Base-by-base conservation (phyloP, 805 yeast species). In the Yarrowia bubula region DNA sequence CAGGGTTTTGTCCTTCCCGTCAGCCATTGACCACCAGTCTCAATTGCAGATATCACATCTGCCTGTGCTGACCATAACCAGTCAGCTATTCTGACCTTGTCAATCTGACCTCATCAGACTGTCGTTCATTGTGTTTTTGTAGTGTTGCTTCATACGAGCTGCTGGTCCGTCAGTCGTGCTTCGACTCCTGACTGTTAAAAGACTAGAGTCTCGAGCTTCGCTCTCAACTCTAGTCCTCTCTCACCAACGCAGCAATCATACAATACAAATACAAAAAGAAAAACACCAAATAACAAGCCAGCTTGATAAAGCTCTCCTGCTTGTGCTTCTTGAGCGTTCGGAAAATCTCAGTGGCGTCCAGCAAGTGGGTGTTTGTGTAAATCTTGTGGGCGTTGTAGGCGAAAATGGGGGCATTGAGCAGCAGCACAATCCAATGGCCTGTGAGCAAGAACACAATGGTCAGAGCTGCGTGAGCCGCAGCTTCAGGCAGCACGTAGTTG, bases 271-370 rank as follows among this genome's bases (percentile, higher is more conserved):
- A 93, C 83, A 84, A 92, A 88, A 95, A 93, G 84, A 95, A 95
- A 88, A 93, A 81, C 73, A 90, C 77, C 72, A 93, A 82, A 76
- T 91, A 93, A 84, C 90, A 92, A 10, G 95, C 97, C 71, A 95
- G 84, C 77, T 93, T 93, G 76, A 90, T 78, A 75, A 92, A 92
- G 67, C 91, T 84, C 79, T 92, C 98, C 76, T 88, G 89, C 84
- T 95, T 93, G 80, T 92, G 96, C 74, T 88, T 90, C 71, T 90
- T 84, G 74, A 93, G 84, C 46, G 98, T 92, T 81, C 98, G 86
- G 80, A 95, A 95, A 73, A 93, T 95, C 77, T 93, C 98, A 48
- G 99, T 93, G 66, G 98, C 98, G 77, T 95, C 99, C 76, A 92
- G 85, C 69, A 90, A 80, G 75, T 93, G 92, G 75, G 87, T 86